Evolutionary conservation across 169 alveolate genomes (phyloP), one percentile per base, ranked within the genome.

Genomic region (Eimeria zaria): DNA sequence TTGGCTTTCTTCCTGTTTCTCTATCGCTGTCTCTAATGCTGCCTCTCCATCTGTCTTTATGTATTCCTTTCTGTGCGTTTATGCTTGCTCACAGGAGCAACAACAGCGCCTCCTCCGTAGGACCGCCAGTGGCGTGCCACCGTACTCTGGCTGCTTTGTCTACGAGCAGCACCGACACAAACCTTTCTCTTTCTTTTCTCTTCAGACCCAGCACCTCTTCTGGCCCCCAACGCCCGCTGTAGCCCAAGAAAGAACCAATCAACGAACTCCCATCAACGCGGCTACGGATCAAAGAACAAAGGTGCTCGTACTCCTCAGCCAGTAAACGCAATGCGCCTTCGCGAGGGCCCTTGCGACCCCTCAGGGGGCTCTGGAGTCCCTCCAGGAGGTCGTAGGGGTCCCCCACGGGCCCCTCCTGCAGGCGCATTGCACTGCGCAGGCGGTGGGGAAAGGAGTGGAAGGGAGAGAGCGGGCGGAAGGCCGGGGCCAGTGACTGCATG

Each of bases 71-170:
- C 20, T 46, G 44, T 3, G 27, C 16, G 8, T 76, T 16, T 1
- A 14, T 18, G 60, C 12, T 20, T 76, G 39, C 96, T 93, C 90
- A 93, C 96, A 93, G 39, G n/a, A 93, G 96, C 69, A 93, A 51
- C 58, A 39, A 64, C 62, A 93, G 94, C 58, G 96, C 92, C 78
- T 93, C 96, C 83, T 93, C 93, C 33, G 96, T 93, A 27, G 96
- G 96, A 78, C 78, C 36, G 58, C 96, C 96, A 0, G 90, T 88
- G 41, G 89, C 93, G 36, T 93, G 96, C 96, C 96, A 93, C 91
- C 96, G 41, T 8, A 93, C 78, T 74, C 64, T 41, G n/a, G 93
- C 96, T 2, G 93, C 88, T 30, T 64, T 88, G 64, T 93, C 96
- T 58, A 62, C 64, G 44, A 93, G 93, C 78, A 93, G 41, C n/a